These are phyloP conservation scores for Blastocystis sp. DNA, from an alignment of 352 stramenopile genomes.

Conservation along the genomic window DNA sequence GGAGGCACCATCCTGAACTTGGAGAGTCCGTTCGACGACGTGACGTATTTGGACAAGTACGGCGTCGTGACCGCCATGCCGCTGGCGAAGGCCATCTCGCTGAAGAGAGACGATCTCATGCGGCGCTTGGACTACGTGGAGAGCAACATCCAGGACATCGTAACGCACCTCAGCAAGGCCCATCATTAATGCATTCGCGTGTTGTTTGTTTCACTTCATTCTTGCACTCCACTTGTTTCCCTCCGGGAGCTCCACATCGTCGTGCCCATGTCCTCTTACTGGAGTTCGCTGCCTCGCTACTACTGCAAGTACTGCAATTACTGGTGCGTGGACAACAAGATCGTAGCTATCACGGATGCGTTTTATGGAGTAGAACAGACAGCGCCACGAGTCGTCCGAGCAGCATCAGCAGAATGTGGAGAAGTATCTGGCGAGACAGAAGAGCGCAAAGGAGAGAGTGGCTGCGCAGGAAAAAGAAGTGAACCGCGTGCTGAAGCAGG, in stretches of 20 bases:
- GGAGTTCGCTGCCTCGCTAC: conserved; percentile 42
- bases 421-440: conserved; percentile 19
- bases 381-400: conserved; percentile 57
- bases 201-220: not conserved
- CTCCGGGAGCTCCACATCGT: not conserved
- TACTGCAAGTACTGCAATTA: conserved; percentile 67
- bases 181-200: not conserved
- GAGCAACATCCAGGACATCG: conserved; percentile 53
- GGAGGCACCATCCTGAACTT: conserved; percentile 62
- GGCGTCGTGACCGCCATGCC: conserved; percentile 38
- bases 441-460: conserved; percentile 38
- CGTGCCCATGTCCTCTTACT: conserved; percentile 26
- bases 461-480: conserved; percentile 42
- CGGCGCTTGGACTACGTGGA: conserved; percentile 37
- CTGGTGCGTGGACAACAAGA: conserved; percentile 67
- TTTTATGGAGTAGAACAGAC: conserved; percentile 25
- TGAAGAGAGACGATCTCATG: conserved; percentile 50
- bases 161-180: conserved; percentile 16
- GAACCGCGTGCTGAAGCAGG: conserved; percentile 9
- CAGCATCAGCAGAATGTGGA: conserved; percentile 66
- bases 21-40: conserved; percentile 60
- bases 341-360: not conserved
- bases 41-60: conserved; percentile 66
- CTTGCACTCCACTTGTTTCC: not conserved
- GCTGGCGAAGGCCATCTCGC: conserved; percentile 32